These are phyloP conservation scores for Tuber brumale DNA, from an alignment of 495 filamentous ascomycete genomes.

Conservation along the genomic window DNA sequence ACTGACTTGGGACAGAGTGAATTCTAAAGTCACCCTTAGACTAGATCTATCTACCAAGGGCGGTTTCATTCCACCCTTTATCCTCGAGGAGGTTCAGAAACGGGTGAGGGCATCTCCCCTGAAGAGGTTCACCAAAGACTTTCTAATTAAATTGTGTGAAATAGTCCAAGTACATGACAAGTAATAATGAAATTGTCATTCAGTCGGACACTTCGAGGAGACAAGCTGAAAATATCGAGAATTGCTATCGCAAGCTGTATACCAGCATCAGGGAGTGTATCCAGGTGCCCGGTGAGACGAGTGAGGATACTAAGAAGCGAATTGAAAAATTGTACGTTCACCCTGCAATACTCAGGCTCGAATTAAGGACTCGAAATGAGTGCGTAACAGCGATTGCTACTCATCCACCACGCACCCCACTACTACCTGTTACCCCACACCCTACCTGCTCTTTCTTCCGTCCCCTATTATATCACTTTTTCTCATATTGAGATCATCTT, in stretches of 20 bases:
- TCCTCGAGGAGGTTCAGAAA: slow-evolving; percentile 57
- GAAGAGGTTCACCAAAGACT: slow-evolving; percentile 51
- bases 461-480: no score
- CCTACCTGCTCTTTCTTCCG: no score
- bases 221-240: slow-evolving; percentile 58
- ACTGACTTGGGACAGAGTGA: slow-evolving; percentile 57
- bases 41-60: slow-evolving; percentile 54
- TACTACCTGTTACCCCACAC: no score
- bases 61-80: slow-evolving; percentile 58
- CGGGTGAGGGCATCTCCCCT: slow-evolving; percentile 51
- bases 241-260: slow-evolving; percentile 59
- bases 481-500: no score
- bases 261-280: slow-evolving; percentile 53
- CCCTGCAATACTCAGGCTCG: neutral
- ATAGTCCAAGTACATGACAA: slow-evolving; percentile 47
- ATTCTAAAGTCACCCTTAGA: slow-evolving; percentile 80
- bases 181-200: slow-evolving; percentile 54
- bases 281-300: slow-evolving; percentile 60
- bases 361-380: no score
- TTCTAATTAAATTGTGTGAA: slow-evolving; percentile 46
- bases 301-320: slow-evolving; percentile 52
- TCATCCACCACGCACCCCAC: no score
- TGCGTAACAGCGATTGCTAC: no score
- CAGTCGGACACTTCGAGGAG: slow-evolving; percentile 62
- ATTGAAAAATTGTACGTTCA: slow-evolving; percentile 60